phyloP scores from a whole-genome alignment of 495 filamentous ascomycete genomes.

The Penicillium herquei region DNA sequence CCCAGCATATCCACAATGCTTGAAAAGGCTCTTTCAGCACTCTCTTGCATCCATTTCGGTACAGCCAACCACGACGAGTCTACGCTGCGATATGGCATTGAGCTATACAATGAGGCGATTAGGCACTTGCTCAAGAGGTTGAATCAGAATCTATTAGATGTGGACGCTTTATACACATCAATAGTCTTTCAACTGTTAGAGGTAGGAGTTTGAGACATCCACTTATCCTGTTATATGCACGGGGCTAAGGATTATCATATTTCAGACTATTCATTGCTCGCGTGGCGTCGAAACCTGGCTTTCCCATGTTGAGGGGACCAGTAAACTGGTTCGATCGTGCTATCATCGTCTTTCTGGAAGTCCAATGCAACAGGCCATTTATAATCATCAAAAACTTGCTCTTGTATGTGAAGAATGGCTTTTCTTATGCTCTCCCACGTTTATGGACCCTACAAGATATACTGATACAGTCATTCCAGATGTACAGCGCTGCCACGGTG shows the following conservation, averaged over 20 bases:
- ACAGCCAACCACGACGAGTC: neutral
- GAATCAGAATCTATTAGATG: neutral
- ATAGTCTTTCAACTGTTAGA: neutral
- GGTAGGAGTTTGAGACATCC: neutral
- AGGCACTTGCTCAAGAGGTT: neutral
- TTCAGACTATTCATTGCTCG: neutral
- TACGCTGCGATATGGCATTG: neutral
- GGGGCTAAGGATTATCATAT: no score
- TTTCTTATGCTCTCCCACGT: neutral
- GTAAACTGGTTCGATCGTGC: neutral
- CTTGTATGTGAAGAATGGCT: neutral
- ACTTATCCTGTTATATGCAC: no score
- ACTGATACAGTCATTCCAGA: neutral
- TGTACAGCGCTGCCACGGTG: neutral
- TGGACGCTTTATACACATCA: neutral
- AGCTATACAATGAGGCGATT: neutral
- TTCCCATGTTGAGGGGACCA: neutral
- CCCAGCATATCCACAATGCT: neutral
- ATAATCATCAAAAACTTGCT: neutral
- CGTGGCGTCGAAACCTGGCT: neutral
- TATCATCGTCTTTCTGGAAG: neutral
- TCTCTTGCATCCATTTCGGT: neutral
- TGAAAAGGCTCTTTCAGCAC: neutral
- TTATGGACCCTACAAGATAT: neutral
- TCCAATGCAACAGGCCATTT: neutral